Evolutionary conservation across 257 asterid species (phyloP).

Genomic region (Catharanthus roseus): DNA sequence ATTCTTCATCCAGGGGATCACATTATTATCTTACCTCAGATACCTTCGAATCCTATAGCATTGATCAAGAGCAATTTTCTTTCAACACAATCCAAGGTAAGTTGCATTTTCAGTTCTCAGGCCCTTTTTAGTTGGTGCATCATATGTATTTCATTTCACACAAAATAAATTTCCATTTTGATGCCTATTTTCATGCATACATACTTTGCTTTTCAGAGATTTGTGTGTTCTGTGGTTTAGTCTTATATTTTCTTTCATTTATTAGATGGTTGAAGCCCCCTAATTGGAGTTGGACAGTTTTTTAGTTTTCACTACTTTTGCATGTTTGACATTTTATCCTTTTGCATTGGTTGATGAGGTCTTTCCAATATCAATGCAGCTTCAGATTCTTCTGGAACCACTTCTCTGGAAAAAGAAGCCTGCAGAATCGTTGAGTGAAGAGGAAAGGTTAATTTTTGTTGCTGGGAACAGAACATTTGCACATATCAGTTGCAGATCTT

Average conservation of each 20-base stretch:
- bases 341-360: conserved; percentile 10
- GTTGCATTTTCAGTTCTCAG: conserved; percentile 19
- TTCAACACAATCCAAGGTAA: conserved; percentile 72
- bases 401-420: conserved; percentile 64
- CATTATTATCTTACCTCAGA: conserved; percentile 32
- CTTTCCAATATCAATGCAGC: conserved; percentile 33
- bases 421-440: conserved; percentile 28
- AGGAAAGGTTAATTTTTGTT: conserved; percentile 54
- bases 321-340: conserved; percentile 3
- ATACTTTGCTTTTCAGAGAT: background rate
- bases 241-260: background rate
- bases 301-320: background rate
- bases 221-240: background rate
- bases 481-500: background rate
- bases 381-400: conserved; percentile 78
- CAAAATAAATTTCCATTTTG: background rate
- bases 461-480: background rate
- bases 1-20: conserved; percentile 1
- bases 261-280: background rate
- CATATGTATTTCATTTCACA: background rate
- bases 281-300: background rate
- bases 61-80: conserved; percentile 69
- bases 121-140: background rate
- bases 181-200: background rate
- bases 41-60: conserved; percentile 75